A percentile compares a stretch with the other conserved stretches of the same genome.
Conservation (phyloP, 495 filamentous ascomycete genomes). For the Hyphodiscus hymeniophilus region DNA sequence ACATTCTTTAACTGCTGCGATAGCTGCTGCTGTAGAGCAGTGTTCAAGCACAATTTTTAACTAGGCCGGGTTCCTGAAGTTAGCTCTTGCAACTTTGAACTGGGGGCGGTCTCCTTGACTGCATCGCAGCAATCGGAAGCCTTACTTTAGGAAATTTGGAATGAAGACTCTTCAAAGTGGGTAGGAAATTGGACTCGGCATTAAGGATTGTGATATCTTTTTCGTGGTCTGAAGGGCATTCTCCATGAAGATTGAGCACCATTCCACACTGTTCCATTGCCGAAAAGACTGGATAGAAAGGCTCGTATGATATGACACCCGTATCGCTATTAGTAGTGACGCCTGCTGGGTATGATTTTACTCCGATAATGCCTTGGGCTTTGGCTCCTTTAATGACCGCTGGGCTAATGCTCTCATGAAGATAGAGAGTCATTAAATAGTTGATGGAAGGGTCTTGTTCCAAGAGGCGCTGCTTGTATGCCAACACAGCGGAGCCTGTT, state of each 20-base stretch:
- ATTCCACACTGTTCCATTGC: conserved; percentile 55
- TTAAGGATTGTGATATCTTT: conserved; percentile 66
- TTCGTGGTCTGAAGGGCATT: conserved; percentile 45
- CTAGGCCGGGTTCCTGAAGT: conserved; percentile 3
- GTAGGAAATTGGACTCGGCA: conserved; percentile 75
- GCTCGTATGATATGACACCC: conserved; percentile 66
- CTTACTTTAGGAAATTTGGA: conserved; percentile 55
- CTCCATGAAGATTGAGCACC: conserved; percentile 54
- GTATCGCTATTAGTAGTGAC: conserved; percentile 80
- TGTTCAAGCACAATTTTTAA: conserved; percentile 46
- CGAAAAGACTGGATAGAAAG: conserved; percentile 69
- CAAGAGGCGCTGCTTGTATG: conserved; percentile 61
- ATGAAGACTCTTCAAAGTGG: conserved; percentile 63
- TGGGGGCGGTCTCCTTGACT: too few species aligned
- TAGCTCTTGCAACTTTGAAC: conserved; percentile 37
- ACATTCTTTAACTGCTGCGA: conserved; percentile 67
- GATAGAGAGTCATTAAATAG: conserved; percentile 86
- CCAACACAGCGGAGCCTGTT: conserved; percentile 63
- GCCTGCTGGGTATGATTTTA: conserved; percentile 62
- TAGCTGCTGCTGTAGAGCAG: conserved; percentile 74
- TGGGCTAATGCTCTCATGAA: conserved; percentile 64
- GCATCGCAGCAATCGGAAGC: not conserved
- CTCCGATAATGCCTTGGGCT: conserved; percentile 51
- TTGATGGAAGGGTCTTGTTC: conserved; percentile 63
- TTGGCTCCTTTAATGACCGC: conserved; percentile 69